phyloP scores from a whole-genome alignment of 306 rosid genomes.

The Sicyos edulis region DNA sequence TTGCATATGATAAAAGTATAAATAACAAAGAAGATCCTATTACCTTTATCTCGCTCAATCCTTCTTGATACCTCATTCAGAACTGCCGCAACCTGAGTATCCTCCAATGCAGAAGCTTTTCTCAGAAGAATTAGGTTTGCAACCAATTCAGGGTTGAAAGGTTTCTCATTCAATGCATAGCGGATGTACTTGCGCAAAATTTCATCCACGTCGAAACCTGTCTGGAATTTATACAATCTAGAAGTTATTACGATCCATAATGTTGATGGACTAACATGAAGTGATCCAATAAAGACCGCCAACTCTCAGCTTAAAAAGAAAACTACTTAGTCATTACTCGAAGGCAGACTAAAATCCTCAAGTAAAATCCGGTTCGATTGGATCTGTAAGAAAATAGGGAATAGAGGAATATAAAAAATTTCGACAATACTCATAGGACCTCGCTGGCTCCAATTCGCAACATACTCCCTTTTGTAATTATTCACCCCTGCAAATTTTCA shows the following conservation, averaged over 20 bases:
- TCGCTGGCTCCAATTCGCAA: neutral
- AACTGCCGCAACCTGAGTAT: constrained; percentile 59
- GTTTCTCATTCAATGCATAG: constrained; percentile 76
- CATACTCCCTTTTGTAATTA: neutral
- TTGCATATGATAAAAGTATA: no score
- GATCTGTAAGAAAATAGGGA: neutral
- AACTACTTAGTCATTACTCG: neutral
- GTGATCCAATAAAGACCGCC: no score
- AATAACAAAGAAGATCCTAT: neutral
- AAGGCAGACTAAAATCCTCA: neutral
- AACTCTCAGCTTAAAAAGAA: neutral
- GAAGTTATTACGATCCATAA: constrained; percentile 20
- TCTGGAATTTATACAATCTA: constrained; percentile 44
- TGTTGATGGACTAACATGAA: no score
- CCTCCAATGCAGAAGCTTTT: constrained; percentile 55
- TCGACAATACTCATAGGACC: neutral
- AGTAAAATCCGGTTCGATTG: neutral
- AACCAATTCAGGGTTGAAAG: constrained; percentile 76
- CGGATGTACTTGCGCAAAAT: constrained; percentile 90
- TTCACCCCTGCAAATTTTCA: neutral
- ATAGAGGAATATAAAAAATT: neutral
- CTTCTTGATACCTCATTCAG: constrained; percentile 80
- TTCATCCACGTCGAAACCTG: constrained; percentile 62
- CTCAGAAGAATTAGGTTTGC: constrained; percentile 67
- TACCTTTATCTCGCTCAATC: constrained; percentile 86